A percentile compares a stretch with the other conserved stretches of the same genome.
These are phyloP conservation scores for Thalassiosira oceanica DNA, from an alignment of 352 stramenopile genomes.

Conservation along the genomic window DNA sequence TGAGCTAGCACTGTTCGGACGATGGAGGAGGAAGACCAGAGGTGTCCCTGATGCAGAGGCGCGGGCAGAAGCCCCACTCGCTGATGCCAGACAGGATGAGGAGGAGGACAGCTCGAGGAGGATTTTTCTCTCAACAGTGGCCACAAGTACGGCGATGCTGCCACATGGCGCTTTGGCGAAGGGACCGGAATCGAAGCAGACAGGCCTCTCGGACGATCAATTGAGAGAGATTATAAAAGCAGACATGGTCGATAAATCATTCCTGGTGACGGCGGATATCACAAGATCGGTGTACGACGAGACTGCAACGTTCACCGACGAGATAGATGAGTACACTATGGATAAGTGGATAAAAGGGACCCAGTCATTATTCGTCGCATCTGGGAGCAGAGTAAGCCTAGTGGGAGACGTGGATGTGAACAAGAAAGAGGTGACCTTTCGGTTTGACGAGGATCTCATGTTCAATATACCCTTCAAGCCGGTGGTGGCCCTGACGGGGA, in stretches of 20 bases:
- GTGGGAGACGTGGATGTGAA: conserved; percentile 64
- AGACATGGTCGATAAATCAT: conserved; percentile 74
- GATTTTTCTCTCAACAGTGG: conserved; percentile 34
- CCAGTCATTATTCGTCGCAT: conserved; percentile 70
- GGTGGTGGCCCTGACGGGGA: conserved; percentile 62
- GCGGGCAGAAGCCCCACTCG: not conserved
- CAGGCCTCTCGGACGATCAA: conserved; percentile 54
- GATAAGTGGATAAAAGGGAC: conserved; percentile 80
- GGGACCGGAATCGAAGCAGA: conserved; percentile 18
- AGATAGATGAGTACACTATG: conserved; percentile 81
- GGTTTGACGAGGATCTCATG: conserved; percentile 79
- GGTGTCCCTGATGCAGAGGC: conserved; percentile 15
- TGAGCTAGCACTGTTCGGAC: no score
- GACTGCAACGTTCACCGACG: conserved; percentile 78
- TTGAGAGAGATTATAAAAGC: conserved; percentile 62
- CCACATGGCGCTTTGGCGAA: conserved; percentile 6
- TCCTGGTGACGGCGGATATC: conserved; percentile 72
- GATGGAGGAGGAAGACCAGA: no score
- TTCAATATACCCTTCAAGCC: conserved; percentile 81
- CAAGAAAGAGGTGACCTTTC: conserved; percentile 56
- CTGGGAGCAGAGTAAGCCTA: conserved; percentile 54
- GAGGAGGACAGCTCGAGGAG: conserved; percentile 29
- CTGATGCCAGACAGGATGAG: conserved; percentile 1
- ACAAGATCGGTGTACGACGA: conserved; percentile 76
- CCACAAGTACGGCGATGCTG: conserved; percentile 22